Evolutionary conservation across 495 filamentous ascomycete species (phyloP).

Genomic region (Cercophora samala): DNA sequence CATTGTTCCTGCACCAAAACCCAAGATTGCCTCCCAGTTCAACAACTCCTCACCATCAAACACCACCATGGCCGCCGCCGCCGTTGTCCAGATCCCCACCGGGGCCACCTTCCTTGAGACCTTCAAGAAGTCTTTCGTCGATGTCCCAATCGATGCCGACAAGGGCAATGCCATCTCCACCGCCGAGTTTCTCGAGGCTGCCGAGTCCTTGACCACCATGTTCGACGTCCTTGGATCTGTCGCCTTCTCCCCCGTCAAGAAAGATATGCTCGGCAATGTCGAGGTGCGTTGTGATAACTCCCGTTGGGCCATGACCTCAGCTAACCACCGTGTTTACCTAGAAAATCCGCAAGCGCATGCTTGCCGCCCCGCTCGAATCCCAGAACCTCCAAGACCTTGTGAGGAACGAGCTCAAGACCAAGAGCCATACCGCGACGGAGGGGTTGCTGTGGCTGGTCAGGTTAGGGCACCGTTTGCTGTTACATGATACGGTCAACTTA

Average conservation of each 20-base stretch:
- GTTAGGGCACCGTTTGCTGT: conserved; percentile 42
- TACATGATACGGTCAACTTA: background rate
- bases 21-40: conserved; percentile 5
- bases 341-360: conserved; percentile 88
- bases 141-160: conserved; percentile 68
- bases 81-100: conserved; percentile 44
- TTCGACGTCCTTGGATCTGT: conserved; percentile 82
- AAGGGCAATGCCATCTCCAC: conserved; percentile 78
- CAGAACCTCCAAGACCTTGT: conserved; percentile 79
- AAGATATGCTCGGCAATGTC: conserved; percentile 85
- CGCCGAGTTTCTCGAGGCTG: conserved; percentile 84
- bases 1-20: background rate
- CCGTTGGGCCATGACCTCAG: background rate
- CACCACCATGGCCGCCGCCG: conserved; percentile 38
- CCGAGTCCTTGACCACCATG: conserved; percentile 76
- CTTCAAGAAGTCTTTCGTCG: conserved; percentile 74
- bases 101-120: conserved; percentile 81
- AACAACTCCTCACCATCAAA: conserved; percentile 2
- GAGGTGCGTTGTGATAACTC: conserved; percentile 55
- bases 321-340: conserved; percentile 33
- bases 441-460: conserved; percentile 88
- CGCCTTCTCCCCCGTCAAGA: conserved; percentile 85
- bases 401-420: conserved; percentile 77
- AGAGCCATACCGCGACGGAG: conserved; percentile 81
- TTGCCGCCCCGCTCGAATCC: conserved; percentile 71